Conservation (phyloP, 2,329 filamentous ascomycete species). For the Ophiostoma ulmi region DNA sequence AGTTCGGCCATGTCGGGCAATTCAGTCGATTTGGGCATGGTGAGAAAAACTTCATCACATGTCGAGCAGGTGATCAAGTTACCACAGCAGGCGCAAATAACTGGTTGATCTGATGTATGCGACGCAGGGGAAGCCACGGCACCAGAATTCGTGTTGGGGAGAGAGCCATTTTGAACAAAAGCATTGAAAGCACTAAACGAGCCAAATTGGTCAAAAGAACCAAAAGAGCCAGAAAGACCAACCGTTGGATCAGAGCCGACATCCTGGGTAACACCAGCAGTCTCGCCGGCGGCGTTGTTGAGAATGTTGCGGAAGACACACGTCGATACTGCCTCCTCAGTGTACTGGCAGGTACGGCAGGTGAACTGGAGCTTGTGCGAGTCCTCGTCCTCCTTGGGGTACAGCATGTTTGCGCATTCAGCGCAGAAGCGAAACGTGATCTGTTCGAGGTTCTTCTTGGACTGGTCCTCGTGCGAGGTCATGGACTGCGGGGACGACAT, state of each 20-base stretch:
- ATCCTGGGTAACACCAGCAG: constrained; percentile 94
- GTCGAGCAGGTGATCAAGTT: constrained; percentile 38
- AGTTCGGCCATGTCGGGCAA: background rate
- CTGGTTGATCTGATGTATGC: constrained; percentile 25
- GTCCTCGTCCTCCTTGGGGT: constrained; percentile 87
- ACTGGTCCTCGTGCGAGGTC: constrained; percentile 38
- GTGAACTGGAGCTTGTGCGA: constrained; percentile 85
- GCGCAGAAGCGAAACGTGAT: constrained; percentile 97
- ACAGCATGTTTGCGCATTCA: constrained; percentile 98
- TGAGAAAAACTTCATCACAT: constrained; percentile 19
- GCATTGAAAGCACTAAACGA: constrained; percentile 18
- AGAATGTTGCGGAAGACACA: constrained; percentile 96
- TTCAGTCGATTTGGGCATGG: background rate
- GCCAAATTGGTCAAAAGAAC: constrained; percentile 20
- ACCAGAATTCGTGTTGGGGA: constrained; percentile 14
- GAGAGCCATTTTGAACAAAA: constrained; percentile 17
- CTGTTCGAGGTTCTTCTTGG: constrained; percentile 61
- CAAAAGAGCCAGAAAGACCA: constrained; percentile 57
- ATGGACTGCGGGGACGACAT: constrained; percentile 57
- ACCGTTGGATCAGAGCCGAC: constrained; percentile 98
- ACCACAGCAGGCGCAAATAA: constrained; percentile 47
- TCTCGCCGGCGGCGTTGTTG: constrained; percentile 86
- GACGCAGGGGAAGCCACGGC: background rate
- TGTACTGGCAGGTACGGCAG: constrained; percentile 91
- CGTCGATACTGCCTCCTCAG: constrained; percentile 76